phyloP scores from a whole-genome alignment of 2,329 filamentous ascomycete genomes.

The Zymoseptoria ardabiliae region DNA sequence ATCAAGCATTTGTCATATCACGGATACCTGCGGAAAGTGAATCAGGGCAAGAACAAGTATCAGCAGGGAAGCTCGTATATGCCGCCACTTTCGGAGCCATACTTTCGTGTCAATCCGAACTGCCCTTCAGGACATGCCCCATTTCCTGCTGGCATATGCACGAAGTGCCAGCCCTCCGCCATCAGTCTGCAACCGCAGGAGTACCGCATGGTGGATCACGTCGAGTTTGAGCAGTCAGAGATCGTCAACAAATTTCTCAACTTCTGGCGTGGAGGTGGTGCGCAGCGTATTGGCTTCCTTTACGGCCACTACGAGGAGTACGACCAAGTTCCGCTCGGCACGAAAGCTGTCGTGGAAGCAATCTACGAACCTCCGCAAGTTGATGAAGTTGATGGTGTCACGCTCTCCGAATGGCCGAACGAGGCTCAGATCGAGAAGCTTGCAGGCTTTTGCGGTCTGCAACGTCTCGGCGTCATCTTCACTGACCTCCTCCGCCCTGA shows the following conservation, averaged over 20 bases:
- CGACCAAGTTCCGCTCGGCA: slow-evolving; percentile 80
- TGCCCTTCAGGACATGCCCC: slow-evolving; percentile 89
- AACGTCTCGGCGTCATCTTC: slow-evolving; percentile 88
- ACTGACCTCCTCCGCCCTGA: slow-evolving; percentile 71
- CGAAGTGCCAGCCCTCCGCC: slow-evolving; percentile 94
- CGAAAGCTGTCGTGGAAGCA: slow-evolving; percentile 92
- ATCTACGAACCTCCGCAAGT: slow-evolving; percentile 95
- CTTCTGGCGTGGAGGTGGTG: slow-evolving; percentile 80
- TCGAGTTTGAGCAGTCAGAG: slow-evolving; percentile 81
- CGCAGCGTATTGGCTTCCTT: slow-evolving; percentile 79
- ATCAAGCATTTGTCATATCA: slow-evolving; percentile 99
- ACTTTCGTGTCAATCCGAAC: slow-evolving; percentile 77
- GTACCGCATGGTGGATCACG: slow-evolving; percentile 96
- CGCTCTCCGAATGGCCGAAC: slow-evolving; percentile 75
- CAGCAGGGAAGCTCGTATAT: slow-evolving; percentile 93
- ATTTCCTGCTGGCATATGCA: slow-evolving; percentile 96
- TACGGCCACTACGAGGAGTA: slow-evolving; percentile 92
- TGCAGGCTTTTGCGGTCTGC: slow-evolving; percentile 73
- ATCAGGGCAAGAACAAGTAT: slow-evolving; percentile 91
- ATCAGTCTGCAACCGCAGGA: slow-evolving; percentile 90
- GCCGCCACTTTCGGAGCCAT: slow-evolving; percentile 86
- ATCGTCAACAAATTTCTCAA: slow-evolving; percentile 87
- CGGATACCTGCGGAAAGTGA: slow-evolving; percentile 87
- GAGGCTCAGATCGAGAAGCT: slow-evolving; percentile 75
- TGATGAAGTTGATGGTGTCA: slow-evolving; percentile 81